These are phyloP conservation scores for Scytalidium sp. DNA, from an alignment of 2,329 filamentous ascomycete genomes.

Conservation along the genomic window DNA sequence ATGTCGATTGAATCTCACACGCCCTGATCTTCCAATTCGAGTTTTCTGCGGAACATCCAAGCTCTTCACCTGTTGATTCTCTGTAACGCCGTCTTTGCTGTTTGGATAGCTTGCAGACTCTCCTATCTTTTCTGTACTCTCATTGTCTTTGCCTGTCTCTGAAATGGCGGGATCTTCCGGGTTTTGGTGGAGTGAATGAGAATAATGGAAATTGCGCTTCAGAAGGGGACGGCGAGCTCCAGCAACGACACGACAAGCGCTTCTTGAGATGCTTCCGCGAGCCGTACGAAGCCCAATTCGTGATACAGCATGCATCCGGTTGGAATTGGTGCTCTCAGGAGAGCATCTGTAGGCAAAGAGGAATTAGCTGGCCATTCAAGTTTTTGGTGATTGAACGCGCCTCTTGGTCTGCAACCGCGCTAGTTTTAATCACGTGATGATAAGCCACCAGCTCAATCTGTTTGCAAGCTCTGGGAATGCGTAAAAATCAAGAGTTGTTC, in stretches of 20 bases:
- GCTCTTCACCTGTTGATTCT: slow-evolving; percentile 5
- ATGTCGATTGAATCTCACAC: slow-evolving; percentile 16
- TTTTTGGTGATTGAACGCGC: background rate
- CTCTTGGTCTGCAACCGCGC: background rate
- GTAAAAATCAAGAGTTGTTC: no score
- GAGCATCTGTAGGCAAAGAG: slow-evolving; percentile 15
- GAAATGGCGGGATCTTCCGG: slow-evolving; percentile 10
- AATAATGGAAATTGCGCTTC: slow-evolving; percentile 24
- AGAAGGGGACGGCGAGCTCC: slow-evolving; percentile 23
- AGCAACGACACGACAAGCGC: slow-evolving; percentile 25
- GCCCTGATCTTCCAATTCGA: slow-evolving; percentile 15
- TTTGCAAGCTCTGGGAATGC: no score
- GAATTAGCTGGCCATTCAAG: background rate
- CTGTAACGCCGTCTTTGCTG: slow-evolving; percentile 1
- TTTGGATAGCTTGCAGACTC: background rate
- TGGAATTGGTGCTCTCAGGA: slow-evolving; percentile 18
- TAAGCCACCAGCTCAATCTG: no score
- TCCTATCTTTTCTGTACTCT: slow-evolving; percentile 3
- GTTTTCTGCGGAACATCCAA: slow-evolving; percentile 6
- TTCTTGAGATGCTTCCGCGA: slow-evolving; percentile 20
- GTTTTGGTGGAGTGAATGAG: slow-evolving; percentile 16
- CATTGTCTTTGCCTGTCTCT: slow-evolving; percentile 5
- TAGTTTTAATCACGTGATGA: background rate
- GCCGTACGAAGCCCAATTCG: slow-evolving; percentile 24
- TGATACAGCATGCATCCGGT: slow-evolving; percentile 29